A percentile compares a stretch with the other conserved stretches of the same genome.
Conservation (phyloP, 495 filamentous ascomycete genomes). For the Hypoxylon fuscum region DNA sequence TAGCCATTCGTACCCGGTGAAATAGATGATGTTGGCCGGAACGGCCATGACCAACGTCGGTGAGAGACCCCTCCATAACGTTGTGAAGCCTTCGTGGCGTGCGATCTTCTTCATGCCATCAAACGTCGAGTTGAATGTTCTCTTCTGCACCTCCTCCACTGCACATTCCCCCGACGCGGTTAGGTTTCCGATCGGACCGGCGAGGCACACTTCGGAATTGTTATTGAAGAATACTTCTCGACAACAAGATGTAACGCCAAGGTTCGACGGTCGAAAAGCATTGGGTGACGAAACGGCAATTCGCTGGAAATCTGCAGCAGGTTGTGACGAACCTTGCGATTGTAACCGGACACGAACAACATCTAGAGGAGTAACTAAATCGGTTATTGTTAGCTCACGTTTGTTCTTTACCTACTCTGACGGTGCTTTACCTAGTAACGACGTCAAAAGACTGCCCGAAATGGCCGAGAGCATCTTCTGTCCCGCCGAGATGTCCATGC, state of each 20-base stretch:
- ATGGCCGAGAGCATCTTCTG: conserved; percentile 97
- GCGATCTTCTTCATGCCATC: conserved; percentile 95
- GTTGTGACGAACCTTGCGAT: conserved; percentile 70
- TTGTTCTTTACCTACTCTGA: too few species aligned
- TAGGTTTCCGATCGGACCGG: conserved; percentile 51
- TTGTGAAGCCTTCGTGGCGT: conserved; percentile 86
- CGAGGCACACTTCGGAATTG: conserved; percentile 81
- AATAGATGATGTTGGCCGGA: conserved; percentile 97
- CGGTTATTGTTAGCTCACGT: conserved; percentile 32
- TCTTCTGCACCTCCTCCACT: conserved; percentile 82
- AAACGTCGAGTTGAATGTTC: conserved; percentile 87
- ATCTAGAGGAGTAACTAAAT: conserved; percentile 89
- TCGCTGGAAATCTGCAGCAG: conserved; percentile 50
- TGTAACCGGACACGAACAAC: conserved; percentile 96
- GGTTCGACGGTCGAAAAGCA: conserved; percentile 74
- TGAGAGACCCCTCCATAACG: conserved; percentile 92
- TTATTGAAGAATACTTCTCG: conserved; percentile 98
- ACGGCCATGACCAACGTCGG: conserved; percentile 95
- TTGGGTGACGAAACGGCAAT: conserved; percentile 56
- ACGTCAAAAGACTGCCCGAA: conserved; percentile 87
- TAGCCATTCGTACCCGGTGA: conserved; percentile 97
- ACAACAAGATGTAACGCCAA: conserved; percentile 95
- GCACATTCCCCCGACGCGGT: conserved; percentile 71
- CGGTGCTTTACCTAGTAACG: conserved; percentile 77
- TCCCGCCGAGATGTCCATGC: conserved; percentile 71